These are phyloP conservation scores for Yamadazyma scolyti DNA, from an alignment of 805 yeast genomes.

Conservation along the genomic window DNA sequence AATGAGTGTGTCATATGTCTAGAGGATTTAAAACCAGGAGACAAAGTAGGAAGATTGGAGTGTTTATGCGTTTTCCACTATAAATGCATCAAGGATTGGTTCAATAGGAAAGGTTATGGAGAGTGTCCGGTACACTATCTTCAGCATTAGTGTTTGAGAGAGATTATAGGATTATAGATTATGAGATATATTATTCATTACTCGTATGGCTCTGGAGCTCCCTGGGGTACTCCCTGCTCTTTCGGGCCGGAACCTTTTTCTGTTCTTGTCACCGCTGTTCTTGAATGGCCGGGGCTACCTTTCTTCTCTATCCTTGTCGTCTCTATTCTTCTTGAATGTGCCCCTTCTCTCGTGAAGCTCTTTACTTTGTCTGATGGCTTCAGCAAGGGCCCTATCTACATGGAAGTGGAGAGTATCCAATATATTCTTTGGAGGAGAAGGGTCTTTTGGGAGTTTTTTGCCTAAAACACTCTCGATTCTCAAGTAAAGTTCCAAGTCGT, in stretches of 20 bases:
- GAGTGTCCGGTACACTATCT: constrained; percentile 78
- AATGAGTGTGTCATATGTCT: constrained; percentile 92
- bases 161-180: too few relatives aligned
- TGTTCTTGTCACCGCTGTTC: too few relatives aligned
- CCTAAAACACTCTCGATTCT: constrained; percentile 85
- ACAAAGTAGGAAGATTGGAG: constrained; percentile 86
- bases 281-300: constrained; percentile 2
- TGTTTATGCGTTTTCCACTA: constrained; percentile 95
- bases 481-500: constrained; percentile 83
- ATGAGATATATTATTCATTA: too few relatives aligned
- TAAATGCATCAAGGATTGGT: constrained; percentile 88
- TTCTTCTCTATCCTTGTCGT: constrained; percentile 18
- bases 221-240: too few relatives aligned
- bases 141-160: constrained; percentile 30
- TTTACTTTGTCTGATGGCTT: constrained; percentile 78
- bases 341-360: constrained; percentile 47
- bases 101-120: constrained; percentile 76
- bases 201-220: too few relatives aligned
- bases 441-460: constrained; percentile 77
- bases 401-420: constrained; percentile 77
- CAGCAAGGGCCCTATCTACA: constrained; percentile 88
- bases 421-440: constrained; percentile 70
- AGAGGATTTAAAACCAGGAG: constrained; percentile 83
- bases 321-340: constrained; percentile 18
- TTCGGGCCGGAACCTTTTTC: too few relatives aligned